Conservation (phyloP, 768 basidiomycete genomes). For the Panus rudis region DNA sequence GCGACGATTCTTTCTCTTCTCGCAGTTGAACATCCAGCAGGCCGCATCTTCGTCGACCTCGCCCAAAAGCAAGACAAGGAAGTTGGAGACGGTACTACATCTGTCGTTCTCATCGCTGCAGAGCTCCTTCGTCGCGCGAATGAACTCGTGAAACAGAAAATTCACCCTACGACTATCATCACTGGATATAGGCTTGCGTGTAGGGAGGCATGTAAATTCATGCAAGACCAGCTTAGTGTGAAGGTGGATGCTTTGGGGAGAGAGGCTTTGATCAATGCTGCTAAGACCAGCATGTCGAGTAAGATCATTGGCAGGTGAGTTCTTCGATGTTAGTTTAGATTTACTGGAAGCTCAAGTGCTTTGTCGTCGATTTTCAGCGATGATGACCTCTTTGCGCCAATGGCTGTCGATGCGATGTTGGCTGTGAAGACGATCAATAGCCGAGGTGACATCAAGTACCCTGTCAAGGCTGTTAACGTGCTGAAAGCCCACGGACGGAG, state of each 20-base stretch:
- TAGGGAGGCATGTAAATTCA: constrained; percentile 93
- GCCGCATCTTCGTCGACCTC: constrained; percentile 94
- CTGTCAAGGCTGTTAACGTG: constrained; percentile 98
- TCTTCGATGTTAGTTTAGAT: background rate
- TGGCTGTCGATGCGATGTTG: constrained; percentile 98
- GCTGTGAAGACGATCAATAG: constrained; percentile 92
- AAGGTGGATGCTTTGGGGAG: constrained; percentile 90
- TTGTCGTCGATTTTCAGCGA: constrained; percentile 47
- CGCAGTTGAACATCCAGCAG: constrained; percentile 94
- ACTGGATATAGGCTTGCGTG: constrained; percentile 97
- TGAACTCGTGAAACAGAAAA: constrained; percentile 95
- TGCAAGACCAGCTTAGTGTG: constrained; percentile 95
- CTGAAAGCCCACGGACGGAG: constrained; percentile 96
- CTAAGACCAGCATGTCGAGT: constrained; percentile 98
- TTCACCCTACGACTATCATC: constrained; percentile 99
- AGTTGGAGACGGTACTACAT: constrained; percentile 98
- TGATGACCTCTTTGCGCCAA: constrained; percentile 95
- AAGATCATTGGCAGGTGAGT: constrained; percentile 96
- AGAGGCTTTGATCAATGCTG: constrained; percentile 90
- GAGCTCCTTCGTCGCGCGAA: constrained; percentile 94
- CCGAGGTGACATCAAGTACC: constrained; percentile 95
- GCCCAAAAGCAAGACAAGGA: constrained; percentile 99
- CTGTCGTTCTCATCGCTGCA: constrained; percentile 97
- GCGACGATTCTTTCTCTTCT: constrained; percentile 96
- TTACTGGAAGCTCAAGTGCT: constrained; percentile 4